phyloP scores from a whole-genome alignment of 208 protist species.

The Acanthamoeba healyi region DNA sequence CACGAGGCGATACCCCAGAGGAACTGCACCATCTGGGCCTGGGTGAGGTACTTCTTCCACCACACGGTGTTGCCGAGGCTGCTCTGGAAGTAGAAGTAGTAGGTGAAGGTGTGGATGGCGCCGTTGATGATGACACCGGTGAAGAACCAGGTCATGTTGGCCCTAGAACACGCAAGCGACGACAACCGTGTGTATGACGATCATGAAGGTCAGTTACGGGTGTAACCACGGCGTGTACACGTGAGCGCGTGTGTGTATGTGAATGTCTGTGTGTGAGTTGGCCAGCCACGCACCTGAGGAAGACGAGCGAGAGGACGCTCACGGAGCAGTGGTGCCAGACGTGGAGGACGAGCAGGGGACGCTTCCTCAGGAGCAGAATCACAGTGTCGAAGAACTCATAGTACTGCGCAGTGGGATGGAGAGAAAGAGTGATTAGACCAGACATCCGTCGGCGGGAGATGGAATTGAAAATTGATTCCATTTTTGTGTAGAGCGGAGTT shows the following conservation, averaged over 20 bases:
- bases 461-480: no score
- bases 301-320: constrained; percentile 55
- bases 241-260: no score
- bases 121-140: constrained; percentile 36
- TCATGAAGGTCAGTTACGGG: no score
- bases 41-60: constrained; percentile 75
- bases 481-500: no score
- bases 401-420: constrained; percentile 78
- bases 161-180: no score
- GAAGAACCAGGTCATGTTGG: constrained; percentile 12
- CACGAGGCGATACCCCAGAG: background rate
- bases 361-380: constrained; percentile 76
- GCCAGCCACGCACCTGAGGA: constrained; percentile 12
- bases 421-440: no score
- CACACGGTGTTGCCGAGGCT: constrained; percentile 35
- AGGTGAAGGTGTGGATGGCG: constrained; percentile 52
- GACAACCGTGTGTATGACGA: no score
- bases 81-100: constrained; percentile 60
- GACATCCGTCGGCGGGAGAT: no score
- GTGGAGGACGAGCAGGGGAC: constrained; percentile 73
- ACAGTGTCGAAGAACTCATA: constrained; percentile 82
- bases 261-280: no score
- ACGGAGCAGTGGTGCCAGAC: constrained; percentile 77
- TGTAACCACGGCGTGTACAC: no score
- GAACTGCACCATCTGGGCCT: constrained; percentile 57